Evolutionary conservation across 1,284 basidiomycete species (phyloP).

Genomic region (Apiotrichum mycotoxinovorans): DNA sequence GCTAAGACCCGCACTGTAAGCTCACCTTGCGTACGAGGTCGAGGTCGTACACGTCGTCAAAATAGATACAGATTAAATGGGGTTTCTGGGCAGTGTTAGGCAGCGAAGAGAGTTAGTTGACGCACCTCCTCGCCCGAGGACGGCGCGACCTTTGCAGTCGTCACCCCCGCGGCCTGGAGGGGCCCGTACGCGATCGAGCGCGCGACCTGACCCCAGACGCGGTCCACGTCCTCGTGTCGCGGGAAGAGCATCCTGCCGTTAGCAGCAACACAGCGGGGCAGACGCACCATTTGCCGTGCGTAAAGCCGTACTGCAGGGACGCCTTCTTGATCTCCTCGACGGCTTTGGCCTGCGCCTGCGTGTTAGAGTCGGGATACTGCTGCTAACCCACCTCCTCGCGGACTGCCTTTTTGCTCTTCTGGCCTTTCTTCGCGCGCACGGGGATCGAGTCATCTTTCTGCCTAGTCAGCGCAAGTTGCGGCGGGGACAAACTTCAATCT

Average conservation of each 20-base stretch:
- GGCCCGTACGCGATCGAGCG: slow-evolving; percentile 34
- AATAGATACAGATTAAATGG: slow-evolving; percentile 34
- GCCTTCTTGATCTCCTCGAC: slow-evolving; percentile 24
- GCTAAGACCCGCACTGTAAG: neutral
- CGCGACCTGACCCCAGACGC: slow-evolving; percentile 28
- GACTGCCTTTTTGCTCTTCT: slow-evolving; percentile 29
- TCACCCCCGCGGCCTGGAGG: slow-evolving; percentile 26
- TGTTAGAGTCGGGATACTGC: neutral
- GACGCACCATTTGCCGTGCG: slow-evolving; percentile 36
- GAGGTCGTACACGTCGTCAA: slow-evolving; percentile 30
- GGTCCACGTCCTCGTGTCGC: slow-evolving; percentile 24
- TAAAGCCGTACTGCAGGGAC: slow-evolving; percentile 19
- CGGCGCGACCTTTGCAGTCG: slow-evolving; percentile 29
- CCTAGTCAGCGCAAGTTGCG: neutral
- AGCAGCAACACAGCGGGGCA: neutral
- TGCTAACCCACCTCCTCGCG: slow-evolving; percentile 25
- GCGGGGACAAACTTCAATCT: slow-evolving; percentile 20
- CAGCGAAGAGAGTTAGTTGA: neutral
- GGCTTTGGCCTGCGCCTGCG: slow-evolving; percentile 19
- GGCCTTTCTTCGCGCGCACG: slow-evolving; percentile 31
- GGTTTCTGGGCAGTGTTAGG: slow-evolving; percentile 4
- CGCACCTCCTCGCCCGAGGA: too few species aligned
- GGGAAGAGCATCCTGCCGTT: slow-evolving; percentile 28
- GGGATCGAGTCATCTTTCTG: slow-evolving; percentile 28
- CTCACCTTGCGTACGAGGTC: slow-evolving; percentile 24